Evolutionary conservation across 805 yeast species (phyloP).

Genomic region (Saccharomyces mikatae): DNA sequence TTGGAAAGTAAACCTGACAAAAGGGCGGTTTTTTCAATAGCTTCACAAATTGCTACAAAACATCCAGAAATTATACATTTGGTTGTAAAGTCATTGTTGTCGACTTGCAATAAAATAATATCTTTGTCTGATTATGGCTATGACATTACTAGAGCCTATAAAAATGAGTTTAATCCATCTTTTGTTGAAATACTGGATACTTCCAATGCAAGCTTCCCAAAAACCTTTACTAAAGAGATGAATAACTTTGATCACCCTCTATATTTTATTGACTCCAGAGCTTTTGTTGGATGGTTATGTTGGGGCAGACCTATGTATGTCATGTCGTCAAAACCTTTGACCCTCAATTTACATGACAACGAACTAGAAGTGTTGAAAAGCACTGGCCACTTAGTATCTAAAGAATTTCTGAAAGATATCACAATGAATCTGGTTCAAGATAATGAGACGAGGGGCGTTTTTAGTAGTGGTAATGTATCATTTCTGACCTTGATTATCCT

Average conservation of each 20-base stretch:
- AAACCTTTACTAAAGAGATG: conserved; percentile 45
- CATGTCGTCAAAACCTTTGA: conserved; percentile 24
- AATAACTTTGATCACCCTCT: conserved; percentile 37
- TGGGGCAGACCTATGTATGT: conserved; percentile 58
- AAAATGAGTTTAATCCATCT: conserved; percentile 36
- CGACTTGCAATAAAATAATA: conserved; percentile 41
- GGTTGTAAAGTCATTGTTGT: conserved; percentile 52
- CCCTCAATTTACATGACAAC: conserved; percentile 28
- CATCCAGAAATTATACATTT: conserved; percentile 62
- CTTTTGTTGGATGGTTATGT: conserved; percentile 59
- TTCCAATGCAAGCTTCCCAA: conserved; percentile 31
- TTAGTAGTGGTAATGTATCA: conserved; percentile 57
- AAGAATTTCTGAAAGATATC: conserved; percentile 50
- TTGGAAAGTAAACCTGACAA: conserved; percentile 40
- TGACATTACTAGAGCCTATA: conserved; percentile 37
- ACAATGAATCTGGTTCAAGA: conserved; percentile 50
- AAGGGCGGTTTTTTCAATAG: conserved; percentile 37
- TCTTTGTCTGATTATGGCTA: conserved; percentile 41
- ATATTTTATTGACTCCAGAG: conserved; percentile 51
- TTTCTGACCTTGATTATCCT: conserved; percentile 44
- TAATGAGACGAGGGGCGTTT: conserved; percentile 59
- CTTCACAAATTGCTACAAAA: conserved; percentile 42
- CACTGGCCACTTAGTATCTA: conserved; percentile 41
- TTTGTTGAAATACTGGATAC: conserved; percentile 41
- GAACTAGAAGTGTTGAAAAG: conserved; percentile 38